Evolutionary conservation across 116 monocot genomes (phyloP).

Genomic region (Cymodocea nodosa): DNA sequence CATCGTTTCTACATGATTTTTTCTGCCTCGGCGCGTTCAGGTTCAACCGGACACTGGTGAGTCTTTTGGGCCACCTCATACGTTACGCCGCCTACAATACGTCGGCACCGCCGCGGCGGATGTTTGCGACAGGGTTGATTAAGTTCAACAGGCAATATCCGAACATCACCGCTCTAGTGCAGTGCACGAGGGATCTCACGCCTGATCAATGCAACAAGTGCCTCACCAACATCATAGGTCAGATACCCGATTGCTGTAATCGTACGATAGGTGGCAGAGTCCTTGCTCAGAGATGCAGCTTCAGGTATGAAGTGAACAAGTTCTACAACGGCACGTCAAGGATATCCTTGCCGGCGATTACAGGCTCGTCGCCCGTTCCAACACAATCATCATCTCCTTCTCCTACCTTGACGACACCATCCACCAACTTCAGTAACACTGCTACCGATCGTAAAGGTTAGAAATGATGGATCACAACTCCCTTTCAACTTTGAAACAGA

Average conservation of each 20-base stretch:
- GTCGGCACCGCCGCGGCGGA: no score
- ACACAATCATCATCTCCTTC: no score
- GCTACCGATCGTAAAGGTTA: no score
- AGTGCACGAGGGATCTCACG: no score
- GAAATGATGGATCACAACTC: no score
- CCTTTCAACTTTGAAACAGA: no score
- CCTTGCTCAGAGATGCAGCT: conserved; percentile 10
- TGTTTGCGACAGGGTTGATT: no score
- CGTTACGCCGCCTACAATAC: no score
- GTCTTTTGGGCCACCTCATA: no score
- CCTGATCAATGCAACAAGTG: conserved; percentile 33
- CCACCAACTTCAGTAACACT: no score
- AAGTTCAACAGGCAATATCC: no score
- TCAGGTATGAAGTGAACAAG: conserved; percentile 1
- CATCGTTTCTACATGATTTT: not conserved
- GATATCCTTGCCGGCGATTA: not conserved
- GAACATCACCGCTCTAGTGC: no score
- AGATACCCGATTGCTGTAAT: not conserved
- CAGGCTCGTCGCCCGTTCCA: conserved; percentile 1
- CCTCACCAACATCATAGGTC: not conserved
- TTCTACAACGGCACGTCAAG: not conserved
- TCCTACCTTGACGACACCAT: not conserved
- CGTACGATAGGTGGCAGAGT: conserved; percentile 13
- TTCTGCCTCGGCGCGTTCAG: not conserved
- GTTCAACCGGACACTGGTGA: not conserved